A percentile compares a stretch with the other conserved stretches of the same genome.
phyloP scores from a whole-genome alignment of 495 filamentous ascomycete genomes.

The Pseudoneurospora amorphoporcata region DNA sequence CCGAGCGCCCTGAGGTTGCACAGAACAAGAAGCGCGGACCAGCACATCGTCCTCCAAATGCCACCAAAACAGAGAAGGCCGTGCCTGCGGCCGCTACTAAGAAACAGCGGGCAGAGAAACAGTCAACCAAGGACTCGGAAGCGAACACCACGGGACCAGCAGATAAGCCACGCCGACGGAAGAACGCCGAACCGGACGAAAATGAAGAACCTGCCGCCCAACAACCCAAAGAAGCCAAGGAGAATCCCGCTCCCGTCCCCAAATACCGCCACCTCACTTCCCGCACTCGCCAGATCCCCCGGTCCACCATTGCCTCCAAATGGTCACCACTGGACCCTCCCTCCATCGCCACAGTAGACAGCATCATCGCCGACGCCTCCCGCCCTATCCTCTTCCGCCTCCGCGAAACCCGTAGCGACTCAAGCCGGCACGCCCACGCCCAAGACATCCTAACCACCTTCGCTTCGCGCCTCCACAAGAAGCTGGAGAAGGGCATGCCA shows the following conservation, averaged over 20 bases:
- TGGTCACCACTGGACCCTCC: constrained; percentile 31
- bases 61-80: not conserved
- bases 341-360: constrained; percentile 26
- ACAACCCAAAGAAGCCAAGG: not conserved
- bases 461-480: constrained; percentile 22
- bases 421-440: constrained; percentile 23
- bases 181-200: not conserved
- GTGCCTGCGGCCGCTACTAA: not conserved
- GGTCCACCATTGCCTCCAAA: constrained; percentile 32
- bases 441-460: constrained; percentile 24
- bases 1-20: not conserved
- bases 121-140: not conserved
- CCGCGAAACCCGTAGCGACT: constrained; percentile 17
- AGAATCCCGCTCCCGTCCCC: not conserved
- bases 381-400: constrained; percentile 32
- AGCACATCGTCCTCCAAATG: not conserved
- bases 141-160: not conserved
- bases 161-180: not conserved
- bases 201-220: not conserved
- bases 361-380: constrained; percentile 27
- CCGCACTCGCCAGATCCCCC: constrained; percentile 30
- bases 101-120: not conserved
- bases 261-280: constrained; percentile 30
- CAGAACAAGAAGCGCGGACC: not conserved
- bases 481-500: constrained; percentile 30